phyloP scores from a whole-genome alignment of 73 alveolate genomes.

The Paramecium tetraurelia region DNA sequence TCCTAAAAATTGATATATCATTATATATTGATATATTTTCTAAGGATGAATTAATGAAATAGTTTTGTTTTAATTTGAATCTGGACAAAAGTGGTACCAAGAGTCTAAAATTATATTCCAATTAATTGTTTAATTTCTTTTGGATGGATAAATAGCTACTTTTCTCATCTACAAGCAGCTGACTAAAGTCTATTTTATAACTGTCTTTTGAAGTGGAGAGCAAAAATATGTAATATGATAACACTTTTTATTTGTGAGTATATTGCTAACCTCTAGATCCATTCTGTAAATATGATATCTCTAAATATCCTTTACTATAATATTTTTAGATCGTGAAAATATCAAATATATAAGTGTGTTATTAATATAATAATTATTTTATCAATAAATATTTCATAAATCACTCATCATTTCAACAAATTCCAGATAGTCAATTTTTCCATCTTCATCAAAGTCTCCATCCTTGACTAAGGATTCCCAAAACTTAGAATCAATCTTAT shows the following conservation, averaged over 20 bases:
- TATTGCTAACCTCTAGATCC: conserved; percentile 52
- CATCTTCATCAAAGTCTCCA: conserved; percentile 1
- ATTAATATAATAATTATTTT: not conserved
- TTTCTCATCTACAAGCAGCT: conserved; percentile 69
- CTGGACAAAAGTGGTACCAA: conserved; percentile 97
- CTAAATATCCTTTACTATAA: too few relatives aligned
- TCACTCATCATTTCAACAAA: conserved; percentile 15
- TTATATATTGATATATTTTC: not conserved
- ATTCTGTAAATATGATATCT: too few relatives aligned
- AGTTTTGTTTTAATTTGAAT: too few relatives aligned
- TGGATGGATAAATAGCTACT: conserved; percentile 57
- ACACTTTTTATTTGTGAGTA: conserved; percentile 83
- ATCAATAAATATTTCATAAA: not conserved
- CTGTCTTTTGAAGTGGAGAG: conserved; percentile 69
- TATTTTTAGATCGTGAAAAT: too few relatives aligned
- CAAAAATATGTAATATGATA: too few relatives aligned
- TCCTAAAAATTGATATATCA: not conserved
- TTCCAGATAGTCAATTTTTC: not conserved
- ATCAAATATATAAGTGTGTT: too few relatives aligned
- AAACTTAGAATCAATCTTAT: not conserved
- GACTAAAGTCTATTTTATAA: conserved; percentile 69
- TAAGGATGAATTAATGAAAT: not conserved
- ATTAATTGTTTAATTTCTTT: not conserved
- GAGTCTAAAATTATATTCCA: conserved; percentile 74
- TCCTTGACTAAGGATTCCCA: not conserved